phyloP scores from a whole-genome alignment of 768 basidiomycete species.

The Boletus subparvulus region DNA sequence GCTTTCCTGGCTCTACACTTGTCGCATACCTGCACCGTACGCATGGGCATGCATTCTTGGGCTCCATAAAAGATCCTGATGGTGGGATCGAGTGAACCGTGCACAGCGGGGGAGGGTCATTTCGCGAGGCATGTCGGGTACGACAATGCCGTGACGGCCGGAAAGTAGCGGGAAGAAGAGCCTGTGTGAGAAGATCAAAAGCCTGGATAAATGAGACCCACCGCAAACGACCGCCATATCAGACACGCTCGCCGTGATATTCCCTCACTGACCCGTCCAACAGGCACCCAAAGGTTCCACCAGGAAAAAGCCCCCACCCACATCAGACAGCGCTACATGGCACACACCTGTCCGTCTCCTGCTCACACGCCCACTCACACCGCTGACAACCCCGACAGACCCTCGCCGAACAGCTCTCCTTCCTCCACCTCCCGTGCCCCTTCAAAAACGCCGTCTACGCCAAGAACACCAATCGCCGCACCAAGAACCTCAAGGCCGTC shows the following conservation, averaged over 20 bases:
- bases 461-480: slow-evolving; percentile 68
- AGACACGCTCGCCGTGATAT: background rate
- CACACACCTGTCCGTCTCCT: background rate
- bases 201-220: too few species aligned
- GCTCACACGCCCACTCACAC: background rate
- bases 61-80: slow-evolving; percentile 44
- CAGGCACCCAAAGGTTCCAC: slow-evolving; percentile 8
- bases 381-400: slow-evolving; percentile 41
- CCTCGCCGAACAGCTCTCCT: slow-evolving; percentile 72
- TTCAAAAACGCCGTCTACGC: slow-evolving; percentile 73
- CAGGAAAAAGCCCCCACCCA: background rate
- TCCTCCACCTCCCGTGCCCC: slow-evolving; percentile 64
- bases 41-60: slow-evolving; percentile 54
- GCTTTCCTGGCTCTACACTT: slow-evolving; percentile 72
- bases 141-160: too few species aligned
- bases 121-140: too few species aligned
- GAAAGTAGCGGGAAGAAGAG: too few species aligned
- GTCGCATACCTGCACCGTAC: slow-evolving; percentile 61
- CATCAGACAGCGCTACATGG: background rate
- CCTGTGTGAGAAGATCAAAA: too few species aligned
- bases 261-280: background rate
- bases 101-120: slow-evolving; percentile 22
- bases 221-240: background rate
- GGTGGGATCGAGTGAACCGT: slow-evolving; percentile 55
- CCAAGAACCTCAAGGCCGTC: slow-evolving; percentile 79